Evolutionary conservation across 495 filamentous ascomycete genomes (phyloP), one percentile per base, ranked within the genome.

Genomic region (Hypoxylon perforatum): DNA sequence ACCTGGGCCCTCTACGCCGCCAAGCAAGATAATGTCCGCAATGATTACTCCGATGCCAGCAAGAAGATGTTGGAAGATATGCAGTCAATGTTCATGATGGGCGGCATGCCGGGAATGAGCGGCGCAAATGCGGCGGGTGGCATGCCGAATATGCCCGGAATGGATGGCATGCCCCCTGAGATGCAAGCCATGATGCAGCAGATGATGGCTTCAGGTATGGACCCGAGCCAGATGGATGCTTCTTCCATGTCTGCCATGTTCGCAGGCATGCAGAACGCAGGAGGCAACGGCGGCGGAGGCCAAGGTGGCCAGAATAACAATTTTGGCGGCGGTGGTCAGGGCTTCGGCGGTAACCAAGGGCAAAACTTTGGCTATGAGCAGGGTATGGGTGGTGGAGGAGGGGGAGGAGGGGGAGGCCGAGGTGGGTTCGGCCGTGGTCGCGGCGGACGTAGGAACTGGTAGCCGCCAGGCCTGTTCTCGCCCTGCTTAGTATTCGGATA

Each of bases 1-100:
- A 97, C 96, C 14, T 99, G 95, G 95, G 91, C 94, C 23, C 87
- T 92, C 60, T 99, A 98, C 77, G 94, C 94, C 25, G 77, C 93
- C 61, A 96, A 96, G 70, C 96, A 98, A 73, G 88, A 92, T 56
- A 82, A 84, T 4, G 79, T 97, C 57, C 85, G 90, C 15, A 87
- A 86, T 55, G 91, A 92, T 61, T 89, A 81, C 72, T 82, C 77
- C 65, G 84, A 86, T 14, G 78, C 80, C 51, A 78, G 92, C 63
- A 94, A 93, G 78, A 91, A 91, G 74, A 90, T 96, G 77, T 86
- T 93, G 78, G 90, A 94, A 67, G 89, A 95, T 45, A 92, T 97
- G 87, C 90, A 93, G 87, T 90, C 92, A 73, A 90, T 87, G 76
- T 93, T 97, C 84, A 93, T 93, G 86, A 84, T 85, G 72, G 87